A percentile compares a stretch with the other conserved stretches of the same genome.
phyloP scores from a whole-genome alignment of 495 filamentous ascomycete genomes.

The Trichodelitschia bisporula region DNA sequence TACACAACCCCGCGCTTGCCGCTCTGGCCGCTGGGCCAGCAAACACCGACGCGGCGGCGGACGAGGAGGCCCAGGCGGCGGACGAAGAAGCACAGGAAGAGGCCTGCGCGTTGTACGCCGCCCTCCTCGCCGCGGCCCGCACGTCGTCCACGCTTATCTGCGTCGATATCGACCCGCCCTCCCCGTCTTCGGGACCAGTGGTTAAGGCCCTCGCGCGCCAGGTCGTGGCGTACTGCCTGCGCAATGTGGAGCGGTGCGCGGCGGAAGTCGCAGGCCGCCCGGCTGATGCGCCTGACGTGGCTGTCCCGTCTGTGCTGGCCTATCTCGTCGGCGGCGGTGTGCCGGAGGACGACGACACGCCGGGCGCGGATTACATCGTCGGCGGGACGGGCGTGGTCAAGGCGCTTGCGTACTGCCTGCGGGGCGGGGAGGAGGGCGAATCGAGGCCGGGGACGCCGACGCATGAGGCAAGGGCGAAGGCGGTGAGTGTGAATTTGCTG shows the following conservation, averaged over 20 bases:
- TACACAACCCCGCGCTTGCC: constrained; percentile 55
- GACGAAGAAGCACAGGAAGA: constrained; percentile 62
- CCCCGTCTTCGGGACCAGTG: constrained; percentile 51
- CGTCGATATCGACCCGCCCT: constrained; percentile 77
- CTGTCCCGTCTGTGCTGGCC: constrained; percentile 37
- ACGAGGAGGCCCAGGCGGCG: too few relatives aligned
- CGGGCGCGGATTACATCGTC: constrained; percentile 86
- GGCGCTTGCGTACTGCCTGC: constrained; percentile 69
- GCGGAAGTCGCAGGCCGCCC: constrained; percentile 17
- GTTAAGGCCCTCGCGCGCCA: constrained; percentile 84
- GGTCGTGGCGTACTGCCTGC: constrained; percentile 76
- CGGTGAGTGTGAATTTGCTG: constrained; percentile 78
- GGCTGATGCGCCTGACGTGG: constrained; percentile 18
- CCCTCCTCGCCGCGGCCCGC: constrained; percentile 66
- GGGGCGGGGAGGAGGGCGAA: constrained; percentile 37
- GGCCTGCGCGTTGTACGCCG: constrained; percentile 81
- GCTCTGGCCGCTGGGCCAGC: constrained; percentile 41
- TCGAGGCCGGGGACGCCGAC: constrained; percentile 18
- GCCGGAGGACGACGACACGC: constrained; percentile 44
- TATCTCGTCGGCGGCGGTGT: constrained; percentile 37
- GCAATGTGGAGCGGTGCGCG: constrained; percentile 55
- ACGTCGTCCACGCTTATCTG: constrained; percentile 66
- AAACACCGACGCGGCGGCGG: too few relatives aligned
- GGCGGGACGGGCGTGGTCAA: constrained; percentile 84
- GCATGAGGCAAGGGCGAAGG: constrained; percentile 50